Evolutionary conservation across 441 rosid genomes (phyloP), one percentile per base, ranked within the genome.

Genomic region (Pelargonium cotyledonis): DNA sequence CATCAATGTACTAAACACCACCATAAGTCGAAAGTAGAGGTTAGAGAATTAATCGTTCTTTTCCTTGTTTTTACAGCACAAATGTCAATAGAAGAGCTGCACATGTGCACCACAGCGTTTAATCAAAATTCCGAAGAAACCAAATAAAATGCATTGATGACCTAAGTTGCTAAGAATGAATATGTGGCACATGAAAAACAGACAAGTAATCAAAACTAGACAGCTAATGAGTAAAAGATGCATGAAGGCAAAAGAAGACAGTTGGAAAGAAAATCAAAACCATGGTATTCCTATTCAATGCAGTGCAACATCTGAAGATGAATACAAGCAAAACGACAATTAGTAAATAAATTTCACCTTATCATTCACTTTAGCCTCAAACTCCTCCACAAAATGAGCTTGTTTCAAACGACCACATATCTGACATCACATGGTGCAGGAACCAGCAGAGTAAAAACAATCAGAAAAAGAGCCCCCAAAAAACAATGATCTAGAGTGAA

Each of bases 301-400:
- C 31, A 58, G 41, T 58, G 29, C 63, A 58, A 58, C 14, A 58
- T 58, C 10, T 58, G 29, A 21, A 58, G 63, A 58, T 21, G 23
- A 19, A 58, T 18, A 26, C 21, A 58, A 58, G 63, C 31, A 58
- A 58, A 21, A 58, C 3, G 29, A 58, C 26, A 57, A 55, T 35
- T 58, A 44, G 23, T 31, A 41, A 41, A 29, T 6, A n/a, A 6
- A 26, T 53, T 35, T n/a, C 73, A 86, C 91, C 91, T 81, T 88
- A 75, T 80, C 82, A 77, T 88, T 84, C 79, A 86, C 88, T 77
- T 81, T 80, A 72, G 87, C 85, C 47, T 79, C 85, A 71, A 84
- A 81, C 81, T 86, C 87, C 72, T 81, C 85, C 62, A 80, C 88
- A 18, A 86, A 73, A 70, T 73, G 78, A 70, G 85, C 83, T 72